Evolutionary conservation across 495 filamentous ascomycete species (phyloP).

Genomic region (Talaromyces wortmannii): DNA sequence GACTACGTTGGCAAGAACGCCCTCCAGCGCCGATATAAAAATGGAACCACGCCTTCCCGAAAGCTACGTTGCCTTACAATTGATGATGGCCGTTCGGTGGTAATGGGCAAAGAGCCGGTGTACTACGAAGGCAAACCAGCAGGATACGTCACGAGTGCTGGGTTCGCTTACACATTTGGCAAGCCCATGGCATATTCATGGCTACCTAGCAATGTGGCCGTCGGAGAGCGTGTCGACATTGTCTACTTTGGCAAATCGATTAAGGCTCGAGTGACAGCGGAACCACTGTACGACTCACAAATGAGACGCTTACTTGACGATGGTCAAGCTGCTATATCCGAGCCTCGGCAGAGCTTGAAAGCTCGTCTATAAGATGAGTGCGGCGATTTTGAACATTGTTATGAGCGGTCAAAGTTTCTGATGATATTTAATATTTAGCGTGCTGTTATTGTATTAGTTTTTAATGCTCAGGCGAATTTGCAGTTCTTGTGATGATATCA

Average conservation of each 20-base stretch:
- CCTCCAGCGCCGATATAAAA: constrained; percentile 16
- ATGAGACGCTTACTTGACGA: constrained; percentile 17
- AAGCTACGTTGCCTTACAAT: constrained; percentile 33
- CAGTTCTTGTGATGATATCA: no score
- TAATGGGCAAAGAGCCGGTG: constrained; percentile 46
- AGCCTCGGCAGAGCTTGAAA: constrained; percentile 8
- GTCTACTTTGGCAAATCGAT: constrained; percentile 41
- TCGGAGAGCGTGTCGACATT: constrained; percentile 33
- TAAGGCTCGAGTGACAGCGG: constrained; percentile 28
- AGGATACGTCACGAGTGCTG: constrained; percentile 43
- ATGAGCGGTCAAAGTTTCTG: no score
- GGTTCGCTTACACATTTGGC: constrained; percentile 38
- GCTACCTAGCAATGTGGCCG: constrained; percentile 24
- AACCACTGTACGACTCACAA: constrained; percentile 33
- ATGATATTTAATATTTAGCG: no score
- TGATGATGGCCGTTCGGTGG: constrained; percentile 35
- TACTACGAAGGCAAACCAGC: constrained; percentile 24
- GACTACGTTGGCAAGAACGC: constrained; percentile 33
- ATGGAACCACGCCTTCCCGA: constrained; percentile 10
- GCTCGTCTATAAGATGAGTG: background rate
- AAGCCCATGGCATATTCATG: constrained; percentile 40
- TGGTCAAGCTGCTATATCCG: constrained; percentile 1
- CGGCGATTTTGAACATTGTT: background rate
- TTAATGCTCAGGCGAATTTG: no score
- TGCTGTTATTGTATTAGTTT: no score